Evolutionary conservation across 2,329 filamentous ascomycete genomes (phyloP).

Genomic region (Apiospora koreana): DNA sequence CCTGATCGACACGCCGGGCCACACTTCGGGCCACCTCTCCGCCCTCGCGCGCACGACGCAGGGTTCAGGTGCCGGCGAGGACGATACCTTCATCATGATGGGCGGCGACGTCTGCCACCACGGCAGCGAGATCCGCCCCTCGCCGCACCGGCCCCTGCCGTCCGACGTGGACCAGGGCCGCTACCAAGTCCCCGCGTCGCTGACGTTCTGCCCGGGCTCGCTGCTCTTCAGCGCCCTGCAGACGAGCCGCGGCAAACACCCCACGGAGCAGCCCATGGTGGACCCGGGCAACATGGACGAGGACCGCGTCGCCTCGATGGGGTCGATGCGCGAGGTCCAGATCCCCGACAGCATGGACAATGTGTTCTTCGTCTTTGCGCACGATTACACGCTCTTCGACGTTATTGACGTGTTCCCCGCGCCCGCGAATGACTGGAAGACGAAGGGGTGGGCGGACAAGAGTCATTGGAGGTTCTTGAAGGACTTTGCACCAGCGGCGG

Average conservation of each 20-base stretch:
- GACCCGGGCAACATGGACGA: background rate
- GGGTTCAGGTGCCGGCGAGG: conserved; percentile 14
- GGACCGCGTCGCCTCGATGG: background rate
- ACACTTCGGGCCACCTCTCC: conserved; percentile 51
- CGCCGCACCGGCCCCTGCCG: conserved; percentile 39
- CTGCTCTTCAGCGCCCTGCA: background rate
- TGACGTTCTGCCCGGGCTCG: background rate
- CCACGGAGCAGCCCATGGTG: background rate
- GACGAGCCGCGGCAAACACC: background rate
- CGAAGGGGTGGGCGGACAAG: conserved; percentile 15
- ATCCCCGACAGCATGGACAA: conserved; percentile 24
- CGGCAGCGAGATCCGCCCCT: conserved; percentile 45
- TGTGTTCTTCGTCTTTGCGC: conserved; percentile 26
- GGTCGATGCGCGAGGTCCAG: conserved; percentile 2
- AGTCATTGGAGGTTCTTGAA: conserved; percentile 5
- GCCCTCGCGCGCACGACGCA: conserved; percentile 46
- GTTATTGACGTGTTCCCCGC: conserved; percentile 24
- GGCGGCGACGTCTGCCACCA: conserved; percentile 51
- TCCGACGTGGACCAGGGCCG: background rate
- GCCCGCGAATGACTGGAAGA: conserved; percentile 26
- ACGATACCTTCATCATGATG: conserved; percentile 48
- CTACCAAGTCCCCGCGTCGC: background rate
- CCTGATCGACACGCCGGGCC: conserved; percentile 54
- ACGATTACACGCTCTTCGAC: conserved; percentile 23
- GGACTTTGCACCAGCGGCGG: conserved; percentile 1